Evolutionary conservation across 768 basidiomycete genomes (phyloP), one percentile per base, ranked within the genome.

Genomic region (Tulasnella sp.): DNA sequence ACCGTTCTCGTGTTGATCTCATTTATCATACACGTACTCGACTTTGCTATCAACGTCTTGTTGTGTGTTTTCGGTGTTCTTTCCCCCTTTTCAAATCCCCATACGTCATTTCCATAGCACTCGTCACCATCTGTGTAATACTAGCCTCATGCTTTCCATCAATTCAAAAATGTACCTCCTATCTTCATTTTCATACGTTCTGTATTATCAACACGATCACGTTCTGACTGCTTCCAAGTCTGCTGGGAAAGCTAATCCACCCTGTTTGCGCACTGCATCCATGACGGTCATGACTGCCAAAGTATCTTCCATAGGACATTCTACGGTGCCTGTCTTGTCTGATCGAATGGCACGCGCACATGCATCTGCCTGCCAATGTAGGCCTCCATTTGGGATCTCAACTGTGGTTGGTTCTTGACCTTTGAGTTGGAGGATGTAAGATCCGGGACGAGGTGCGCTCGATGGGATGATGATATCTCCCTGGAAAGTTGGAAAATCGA

Each of bases 281-380:
- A 60, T 53, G 33, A 58, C 22, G 35, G 43, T 41, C 53, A 57
- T 50, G 20, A 53, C 43, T 16, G 47, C 40, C 6, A 55, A 37
- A 24, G 48, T 55, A 20, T 48, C 50, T 29, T 54, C 55, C 29
- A 46, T 24, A 27, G 53, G 35, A 9, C 39, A 58, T 48, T 52
- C 53, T 28, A 16, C 29, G n/a, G 41, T 43, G 45, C 52, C 58
- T 3, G 47, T 27, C 40, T 58, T 54, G 16, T 58, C 59, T 29
- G 57, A 53, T 7, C 58, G 48, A 29, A 60, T 45, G 19, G 55
- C 56, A 5, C 59, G 53, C 3, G 57, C 59, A n/a, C 53, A 54
- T 15, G 50, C 55, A 41, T 60, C 59, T 1, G 56, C 59, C 51
- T 58, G 50, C 57, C 57, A 60, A 31, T 53, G 45, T 51, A 58